Conservation (phyloP, 768 basidiomycete species). For the Daedaleopsis sinensis region DNA sequence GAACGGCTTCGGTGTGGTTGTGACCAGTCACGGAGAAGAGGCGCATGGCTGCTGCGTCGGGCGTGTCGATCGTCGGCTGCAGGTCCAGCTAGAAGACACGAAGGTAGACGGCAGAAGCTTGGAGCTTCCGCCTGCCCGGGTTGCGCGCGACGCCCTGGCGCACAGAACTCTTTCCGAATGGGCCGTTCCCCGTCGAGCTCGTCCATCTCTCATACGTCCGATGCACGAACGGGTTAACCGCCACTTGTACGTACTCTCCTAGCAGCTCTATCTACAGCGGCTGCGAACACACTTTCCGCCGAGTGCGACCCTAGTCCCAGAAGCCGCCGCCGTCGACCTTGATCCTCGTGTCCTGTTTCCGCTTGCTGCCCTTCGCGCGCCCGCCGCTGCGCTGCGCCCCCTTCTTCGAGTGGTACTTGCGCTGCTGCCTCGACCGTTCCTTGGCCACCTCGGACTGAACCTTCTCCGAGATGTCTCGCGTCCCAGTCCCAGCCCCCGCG, state of each 20-base stretch:
- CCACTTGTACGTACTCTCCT: too few species aligned
- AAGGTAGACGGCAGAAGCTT: not conserved
- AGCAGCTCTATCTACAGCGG: not conserved
- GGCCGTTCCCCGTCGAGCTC: too few species aligned
- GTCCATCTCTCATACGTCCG: too few species aligned
- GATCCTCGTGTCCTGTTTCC: conserved; percentile 74
- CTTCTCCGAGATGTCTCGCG: conserved; percentile 54
- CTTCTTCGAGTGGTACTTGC: conserved; percentile 80
- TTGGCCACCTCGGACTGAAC: conserved; percentile 66
- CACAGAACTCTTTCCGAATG: too few species aligned
- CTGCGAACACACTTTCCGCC: not conserved
- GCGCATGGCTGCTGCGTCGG: too few species aligned
- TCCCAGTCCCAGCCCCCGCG: too few species aligned
- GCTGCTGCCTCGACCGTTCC: conserved; percentile 60
- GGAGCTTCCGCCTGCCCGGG: not conserved
- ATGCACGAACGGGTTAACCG: too few species aligned
- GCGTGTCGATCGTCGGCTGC: not conserved
- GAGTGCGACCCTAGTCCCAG: conserved; percentile 45
- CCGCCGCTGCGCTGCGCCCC: conserved; percentile 61
- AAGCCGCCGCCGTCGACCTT: conserved; percentile 55
- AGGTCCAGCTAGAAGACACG: not conserved
- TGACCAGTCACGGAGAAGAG: too few species aligned
- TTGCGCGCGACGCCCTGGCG: too few species aligned
- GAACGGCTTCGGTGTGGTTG: too few species aligned
- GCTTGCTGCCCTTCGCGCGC: conserved; percentile 80